Base-by-base conservation (phyloP, 2,329 filamentous ascomycete genomes). In the Colletotrichum destructivum region DNA sequence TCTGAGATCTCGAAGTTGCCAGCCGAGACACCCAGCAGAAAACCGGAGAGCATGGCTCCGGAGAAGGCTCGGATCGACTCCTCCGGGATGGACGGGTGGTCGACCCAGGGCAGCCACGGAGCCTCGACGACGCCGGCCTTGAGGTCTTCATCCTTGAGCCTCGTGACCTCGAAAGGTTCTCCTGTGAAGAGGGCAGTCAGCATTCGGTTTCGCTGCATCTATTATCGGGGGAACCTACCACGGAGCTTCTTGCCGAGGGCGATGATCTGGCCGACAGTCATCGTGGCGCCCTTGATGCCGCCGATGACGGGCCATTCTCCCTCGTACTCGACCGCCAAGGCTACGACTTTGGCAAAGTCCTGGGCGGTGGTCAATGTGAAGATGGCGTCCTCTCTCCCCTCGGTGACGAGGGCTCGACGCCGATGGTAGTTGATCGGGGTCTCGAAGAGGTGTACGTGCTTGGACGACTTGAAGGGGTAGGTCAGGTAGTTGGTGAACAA, bases 401-500 rank as follows among this genome's bases (percentile, higher is more conserved):
- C 81, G 0, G 85, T 71, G 1, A 84, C 67, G 2, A 88, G 79
- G 1, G 82, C 85, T 15, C 84, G 84, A 1, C 81, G 77, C 7
- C 81, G 77, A 15, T 82, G n/a, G 42, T 84, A 83, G 74, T 86
- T 81, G 42, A 86, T 76, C 1, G 79, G 69, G 0, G 74, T 81
- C 18, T 86, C 78, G 2, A 86, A 75, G 0, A 81, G 78, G 1
- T 79, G 74, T 0, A 90, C 75, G 42, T 87, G 79, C 46, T 83
- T 86, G 8, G 84, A 77, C 0, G 87, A 84, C 52, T 83, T 80
- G 67, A 86, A 76, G 0, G 89, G 88, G 62, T 80, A 84, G 1
- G 86, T 86, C 44, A 89, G 80, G 78, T 90, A 90, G 76, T 91
- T 83, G 31, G 87, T 75, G 75, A 89, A 89, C 1, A 89, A 74